Conservation (phyloP, 306 rosid genomes). For the Elaeagnus macrophylla region DNA sequence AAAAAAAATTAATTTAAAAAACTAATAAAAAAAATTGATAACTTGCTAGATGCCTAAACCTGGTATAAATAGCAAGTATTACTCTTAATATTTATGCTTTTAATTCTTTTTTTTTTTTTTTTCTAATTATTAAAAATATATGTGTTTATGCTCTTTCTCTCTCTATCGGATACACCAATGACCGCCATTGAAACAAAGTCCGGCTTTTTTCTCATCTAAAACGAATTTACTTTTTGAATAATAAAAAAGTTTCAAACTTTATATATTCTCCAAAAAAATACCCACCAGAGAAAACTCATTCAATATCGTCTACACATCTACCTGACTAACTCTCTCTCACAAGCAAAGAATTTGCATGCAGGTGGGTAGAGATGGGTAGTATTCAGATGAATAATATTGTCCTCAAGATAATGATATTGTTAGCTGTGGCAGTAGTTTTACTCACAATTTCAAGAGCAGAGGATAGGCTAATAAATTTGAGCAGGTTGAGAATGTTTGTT, state of each 20-base stretch:
- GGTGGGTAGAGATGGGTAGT: not conserved
- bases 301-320: no score
- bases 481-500: slow-evolving; percentile 52
- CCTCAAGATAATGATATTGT: not conserved
- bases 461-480: slow-evolving; percentile 21
- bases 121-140: no score
- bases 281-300: no score
- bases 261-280: not conserved
- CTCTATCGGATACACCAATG: not conserved
- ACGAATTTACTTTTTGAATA: not conserved
- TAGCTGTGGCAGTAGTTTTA: not conserved
- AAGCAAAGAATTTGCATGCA: not conserved
- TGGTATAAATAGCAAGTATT: no score
- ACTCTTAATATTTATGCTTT: no score
- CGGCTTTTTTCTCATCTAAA: not conserved
- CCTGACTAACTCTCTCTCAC: not conserved
- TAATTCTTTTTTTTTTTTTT: no score
- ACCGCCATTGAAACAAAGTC: not conserved
- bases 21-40: no score
- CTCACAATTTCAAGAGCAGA: slow-evolving; percentile 19
- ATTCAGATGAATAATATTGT: not conserved
- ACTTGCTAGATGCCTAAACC: no score
- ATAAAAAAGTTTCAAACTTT: not conserved
- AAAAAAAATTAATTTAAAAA: no score
- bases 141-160: not conserved